Percentiles rank a stretch among this genome's conserved stretches.
These are phyloP conservation scores for Xylaria nigripes DNA, from an alignment of 495 filamentous ascomycete genomes.

Conservation along the genomic window DNA sequence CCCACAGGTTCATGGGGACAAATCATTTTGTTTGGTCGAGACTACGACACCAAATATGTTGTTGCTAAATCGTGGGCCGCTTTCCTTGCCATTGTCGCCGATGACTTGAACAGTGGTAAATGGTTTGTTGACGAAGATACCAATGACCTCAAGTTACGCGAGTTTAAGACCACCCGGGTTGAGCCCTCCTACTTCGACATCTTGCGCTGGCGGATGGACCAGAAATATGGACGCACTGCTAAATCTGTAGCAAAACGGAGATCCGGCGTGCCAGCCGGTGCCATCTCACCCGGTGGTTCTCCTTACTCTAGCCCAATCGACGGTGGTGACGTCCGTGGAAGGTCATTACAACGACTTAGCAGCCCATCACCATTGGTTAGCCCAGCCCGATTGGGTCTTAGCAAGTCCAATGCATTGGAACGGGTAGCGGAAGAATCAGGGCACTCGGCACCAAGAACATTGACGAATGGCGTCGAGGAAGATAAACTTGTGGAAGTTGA, in stretches of 20 bases:
- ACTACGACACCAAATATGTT: constrained; percentile 98
- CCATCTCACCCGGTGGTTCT: constrained; percentile 40
- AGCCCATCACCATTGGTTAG: constrained; percentile 44
- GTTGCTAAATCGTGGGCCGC: constrained; percentile 86
- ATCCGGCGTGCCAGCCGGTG: constrained; percentile 27
- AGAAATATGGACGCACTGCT: constrained; percentile 71
- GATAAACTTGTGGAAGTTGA: constrained; percentile 44
- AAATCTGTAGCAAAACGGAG: constrained; percentile 31
- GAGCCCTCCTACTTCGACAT: constrained; percentile 96
- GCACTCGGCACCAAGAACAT: constrained; percentile 13
- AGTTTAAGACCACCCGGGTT: constrained; percentile 79
- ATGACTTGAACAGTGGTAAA: constrained; percentile 80
- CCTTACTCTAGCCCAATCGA: constrained; percentile 46
- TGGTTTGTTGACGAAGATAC: constrained; percentile 86
- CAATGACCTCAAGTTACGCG: constrained; percentile 80
- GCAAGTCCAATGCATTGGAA: constrained; percentile 44
- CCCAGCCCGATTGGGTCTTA: constrained; percentile 44
- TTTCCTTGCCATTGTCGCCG: constrained; percentile 79
- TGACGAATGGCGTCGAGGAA: constrained; percentile 19
- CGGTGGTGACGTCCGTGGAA: constrained; percentile 40
- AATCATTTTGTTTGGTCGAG: constrained; percentile 90
- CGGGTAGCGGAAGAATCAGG: constrained; percentile 44
- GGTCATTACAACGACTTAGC: constrained; percentile 47
- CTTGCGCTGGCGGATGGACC: constrained; percentile 86
- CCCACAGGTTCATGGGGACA: constrained; percentile 90